Evolutionary conservation across 768 basidiomycete genomes (phyloP), one percentile per base, ranked within the genome.

Genomic region (Podaxis sp.): DNA sequence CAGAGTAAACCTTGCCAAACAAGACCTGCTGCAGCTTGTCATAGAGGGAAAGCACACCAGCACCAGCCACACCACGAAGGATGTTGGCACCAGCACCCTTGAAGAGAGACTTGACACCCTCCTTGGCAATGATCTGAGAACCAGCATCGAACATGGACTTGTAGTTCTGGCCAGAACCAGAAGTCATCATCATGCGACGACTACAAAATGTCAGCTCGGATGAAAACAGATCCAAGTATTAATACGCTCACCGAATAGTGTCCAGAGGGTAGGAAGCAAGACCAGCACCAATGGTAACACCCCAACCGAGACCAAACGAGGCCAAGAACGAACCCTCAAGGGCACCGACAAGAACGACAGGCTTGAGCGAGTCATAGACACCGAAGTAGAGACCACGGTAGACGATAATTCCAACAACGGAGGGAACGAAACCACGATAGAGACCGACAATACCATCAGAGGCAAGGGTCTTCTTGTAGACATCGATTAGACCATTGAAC

Each of bases 181-280:
- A 98, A 38, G 97, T 98, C 96, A 98, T 98, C 97, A 99, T 99
- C 97, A 99, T 99, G 69, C 97, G 94, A 89, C 97, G 95, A 89
- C 96, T 95, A 68, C 66, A 72, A 50, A 23, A 70, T 69, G 64
- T 63, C 66, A 52, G 27, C 61, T 16, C 57, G 47, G 47, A 9
- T 13, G 5, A 36, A 47, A 70, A 63, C 55, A 3, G 10, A 61
- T 55, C 58, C 42, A 61, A 36, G n/a, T 23, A 25, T 44, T 10
- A 46, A 28, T 3, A 53, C 32, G 76, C 82, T 50, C 68, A 89
- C 88, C 90, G 91, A 68, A 94, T 93, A 61, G 93, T 94, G 72
- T 94, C 93, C 59, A 93, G 85, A 76, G 92, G 93, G 72, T 94
- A 94, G 14, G 97, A 98, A 74, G 95, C 95, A 79, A 98, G 91